Evolutionary conservation across 805 yeast genomes (phyloP).

Genomic region (Metschnikowia sp.): DNA sequence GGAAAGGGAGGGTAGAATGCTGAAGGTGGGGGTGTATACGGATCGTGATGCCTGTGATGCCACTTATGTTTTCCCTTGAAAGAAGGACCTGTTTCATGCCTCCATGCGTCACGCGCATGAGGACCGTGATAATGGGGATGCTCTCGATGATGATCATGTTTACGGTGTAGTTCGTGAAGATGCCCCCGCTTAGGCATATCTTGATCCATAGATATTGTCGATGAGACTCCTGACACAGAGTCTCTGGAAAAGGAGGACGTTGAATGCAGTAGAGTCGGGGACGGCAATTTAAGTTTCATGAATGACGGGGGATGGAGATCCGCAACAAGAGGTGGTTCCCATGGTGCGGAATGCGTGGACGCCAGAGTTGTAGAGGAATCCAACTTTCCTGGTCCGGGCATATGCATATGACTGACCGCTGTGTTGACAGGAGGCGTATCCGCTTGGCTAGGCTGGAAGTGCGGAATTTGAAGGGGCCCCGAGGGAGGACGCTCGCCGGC

Average conservation of each 20-base stretch:
- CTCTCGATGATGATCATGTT: not conserved
- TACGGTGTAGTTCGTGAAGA: not conserved
- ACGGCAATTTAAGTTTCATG: conserved; percentile 8
- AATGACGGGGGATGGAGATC: not conserved
- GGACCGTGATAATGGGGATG: conserved; percentile 1
- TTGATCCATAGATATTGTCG: conserved; percentile 1
- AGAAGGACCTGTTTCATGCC: not conserved
- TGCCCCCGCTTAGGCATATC: conserved; percentile 1
- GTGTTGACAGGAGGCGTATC: no score
- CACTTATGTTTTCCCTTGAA: not conserved
- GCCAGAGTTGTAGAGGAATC: not conserved
- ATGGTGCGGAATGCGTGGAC: not conserved
- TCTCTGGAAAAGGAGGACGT: conserved; percentile 3
- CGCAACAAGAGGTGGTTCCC: not conserved
- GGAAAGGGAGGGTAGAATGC: conserved; percentile 13
- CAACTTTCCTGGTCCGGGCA: no score
- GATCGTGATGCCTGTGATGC: conserved; percentile 1
- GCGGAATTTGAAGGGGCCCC: not conserved
- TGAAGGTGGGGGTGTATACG: not conserved
- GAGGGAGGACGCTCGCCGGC: not conserved
- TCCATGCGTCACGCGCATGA: not conserved
- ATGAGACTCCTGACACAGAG: not conserved
- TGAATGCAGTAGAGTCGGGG: conserved; percentile 13
- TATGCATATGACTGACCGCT: no score
- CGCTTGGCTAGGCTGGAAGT: not conserved